These are phyloP conservation scores for Asterophora parasitica DNA, from an alignment of 768 basidiomycete genomes.

Conservation along the genomic window DNA sequence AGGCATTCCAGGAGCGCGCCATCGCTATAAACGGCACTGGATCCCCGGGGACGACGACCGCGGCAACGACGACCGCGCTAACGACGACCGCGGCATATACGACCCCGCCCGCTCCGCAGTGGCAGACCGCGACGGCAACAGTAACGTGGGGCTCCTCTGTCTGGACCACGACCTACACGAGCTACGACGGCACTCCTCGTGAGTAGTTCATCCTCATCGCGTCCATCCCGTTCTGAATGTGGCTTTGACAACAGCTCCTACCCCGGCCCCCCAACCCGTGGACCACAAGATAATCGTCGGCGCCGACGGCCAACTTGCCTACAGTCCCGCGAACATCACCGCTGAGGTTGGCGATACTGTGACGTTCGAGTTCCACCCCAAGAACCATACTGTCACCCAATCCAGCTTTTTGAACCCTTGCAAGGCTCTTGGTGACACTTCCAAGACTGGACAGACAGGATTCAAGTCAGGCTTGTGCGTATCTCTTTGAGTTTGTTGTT, in stretches of 20 bases:
- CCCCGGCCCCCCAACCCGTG: conserved; percentile 18
- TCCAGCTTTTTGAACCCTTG: conserved; percentile 37
- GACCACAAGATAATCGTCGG: too few species aligned
- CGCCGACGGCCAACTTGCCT: conserved; percentile 29
- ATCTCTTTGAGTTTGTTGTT: not conserved
- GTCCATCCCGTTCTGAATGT: conserved; percentile 17
- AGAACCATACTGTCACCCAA: conserved; percentile 45
- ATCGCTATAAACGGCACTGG: conserved; percentile 31
- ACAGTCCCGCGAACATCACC: conserved; percentile 33
- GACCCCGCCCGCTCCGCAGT: conserved; percentile 30
- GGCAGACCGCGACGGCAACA: conserved; percentile 36
- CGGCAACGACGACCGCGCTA: too few species aligned
- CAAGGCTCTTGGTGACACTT: conserved; percentile 17
- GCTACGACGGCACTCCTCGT: conserved; percentile 32
- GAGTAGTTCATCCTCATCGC: conserved; percentile 3
- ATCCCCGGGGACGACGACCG: conserved; percentile 5
- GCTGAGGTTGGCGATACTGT: conserved; percentile 40
- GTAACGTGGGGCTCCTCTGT: conserved; percentile 28
- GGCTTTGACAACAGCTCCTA: conserved; percentile 7
- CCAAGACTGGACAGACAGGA: conserved; percentile 22
- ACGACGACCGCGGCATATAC: too few species aligned
- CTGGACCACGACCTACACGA: conserved; percentile 37
- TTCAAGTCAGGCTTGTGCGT: conserved; percentile 44
- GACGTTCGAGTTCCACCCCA: conserved; percentile 38
- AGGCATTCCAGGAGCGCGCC: conserved; percentile 45